phyloP scores from a whole-genome alignment of 371 early-diverging fungal species.

The Rhizopus stolonifer region DNA sequence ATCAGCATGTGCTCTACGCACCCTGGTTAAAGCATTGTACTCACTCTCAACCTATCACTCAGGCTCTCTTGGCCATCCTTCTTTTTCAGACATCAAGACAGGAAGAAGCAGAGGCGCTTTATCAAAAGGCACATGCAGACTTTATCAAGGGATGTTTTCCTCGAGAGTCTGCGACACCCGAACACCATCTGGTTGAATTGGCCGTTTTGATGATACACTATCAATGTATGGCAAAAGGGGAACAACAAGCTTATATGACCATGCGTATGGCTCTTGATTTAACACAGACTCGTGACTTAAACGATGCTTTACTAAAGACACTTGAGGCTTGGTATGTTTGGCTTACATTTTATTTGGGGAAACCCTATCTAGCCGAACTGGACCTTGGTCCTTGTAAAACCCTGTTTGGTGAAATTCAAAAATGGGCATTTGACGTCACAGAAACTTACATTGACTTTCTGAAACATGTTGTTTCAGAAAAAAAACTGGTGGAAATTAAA shows the following conservation, averaged over 20 bases:
- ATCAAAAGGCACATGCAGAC: slow-evolving; percentile 29
- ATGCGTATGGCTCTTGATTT: slow-evolving; percentile 15
- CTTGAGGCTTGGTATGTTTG: slow-evolving; percentile 25
- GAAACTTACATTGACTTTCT: slow-evolving; percentile 14
- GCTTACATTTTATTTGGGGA: slow-evolving; percentile 20
- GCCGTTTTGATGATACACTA: slow-evolving; percentile 40
- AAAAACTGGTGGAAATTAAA: not conserved
- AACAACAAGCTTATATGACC: slow-evolving; percentile 33
- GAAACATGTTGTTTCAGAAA: slow-evolving; percentile 9
- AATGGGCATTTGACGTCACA: slow-evolving; percentile 17
- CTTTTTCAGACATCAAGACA: not conserved
- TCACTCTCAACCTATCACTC: slow-evolving; percentile 9
- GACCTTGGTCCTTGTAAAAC: not conserved
- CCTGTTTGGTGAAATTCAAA: not conserved
- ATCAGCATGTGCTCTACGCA: slow-evolving; percentile 35
- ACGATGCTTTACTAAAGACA: not conserved
- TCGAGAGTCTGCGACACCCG: not conserved
- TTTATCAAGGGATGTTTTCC: slow-evolving; percentile 29
- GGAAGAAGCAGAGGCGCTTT: slow-evolving; percentile 10
- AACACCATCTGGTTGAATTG: slow-evolving; percentile 15
- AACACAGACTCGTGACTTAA: not conserved
- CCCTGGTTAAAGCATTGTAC: slow-evolving; percentile 23
- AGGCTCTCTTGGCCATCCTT: slow-evolving; percentile 2
- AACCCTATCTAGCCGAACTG: slow-evolving; percentile 12
- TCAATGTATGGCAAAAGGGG: slow-evolving; percentile 29